Evolutionary conservation across 1,284 basidiomycete genomes (phyloP).

Genomic region (Microstroma glucosiphilum): DNA sequence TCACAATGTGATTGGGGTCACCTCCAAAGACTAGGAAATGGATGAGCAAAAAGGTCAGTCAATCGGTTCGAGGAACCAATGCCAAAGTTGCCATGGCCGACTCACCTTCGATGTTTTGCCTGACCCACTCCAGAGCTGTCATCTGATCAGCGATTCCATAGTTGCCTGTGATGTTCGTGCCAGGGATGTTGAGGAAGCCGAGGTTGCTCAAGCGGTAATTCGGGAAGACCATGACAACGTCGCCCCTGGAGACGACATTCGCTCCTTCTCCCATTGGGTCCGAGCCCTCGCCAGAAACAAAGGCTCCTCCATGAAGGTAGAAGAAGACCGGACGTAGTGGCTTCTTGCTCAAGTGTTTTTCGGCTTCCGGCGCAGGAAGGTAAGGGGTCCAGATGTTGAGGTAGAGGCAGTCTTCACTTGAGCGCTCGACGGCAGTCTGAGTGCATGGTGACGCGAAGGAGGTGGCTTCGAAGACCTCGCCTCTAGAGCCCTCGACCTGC

Average conservation of each 20-base stretch:
- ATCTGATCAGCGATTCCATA: slow-evolving; percentile 11
- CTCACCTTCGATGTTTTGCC: background rate
- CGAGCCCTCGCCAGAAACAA: slow-evolving; percentile 47
- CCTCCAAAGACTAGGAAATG: slow-evolving; percentile 8
- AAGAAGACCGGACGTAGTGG: slow-evolving; percentile 58
- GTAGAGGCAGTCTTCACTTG: slow-evolving; percentile 53
- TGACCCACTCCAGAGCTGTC: slow-evolving; percentile 10
- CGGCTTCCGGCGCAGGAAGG: slow-evolving; percentile 27
- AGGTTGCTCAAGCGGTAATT: slow-evolving; percentile 54
- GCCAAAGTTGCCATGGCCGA: background rate
- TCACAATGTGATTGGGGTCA: slow-evolving; percentile 4
- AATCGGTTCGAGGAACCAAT: background rate
- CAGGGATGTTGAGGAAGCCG: slow-evolving; percentile 12
- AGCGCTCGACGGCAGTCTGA: background rate
- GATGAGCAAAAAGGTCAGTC: background rate
- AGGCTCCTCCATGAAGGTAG: slow-evolving; percentile 53
- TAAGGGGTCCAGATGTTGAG: slow-evolving; percentile 58
- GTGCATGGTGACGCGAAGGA: background rate
- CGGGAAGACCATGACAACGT: slow-evolving; percentile 57
- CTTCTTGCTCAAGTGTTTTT: background rate
- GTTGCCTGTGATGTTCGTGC: slow-evolving; percentile 15
- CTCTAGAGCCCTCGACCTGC: background rate
- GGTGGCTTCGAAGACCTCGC: background rate
- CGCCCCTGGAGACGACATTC: slow-evolving; percentile 51
- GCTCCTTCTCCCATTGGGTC: slow-evolving; percentile 53